Evolutionary conservation across 352 stramenopile genomes (phyloP), one percentile per base, ranked within the genome.

Genomic region (Plasmopara muralis): DNA sequence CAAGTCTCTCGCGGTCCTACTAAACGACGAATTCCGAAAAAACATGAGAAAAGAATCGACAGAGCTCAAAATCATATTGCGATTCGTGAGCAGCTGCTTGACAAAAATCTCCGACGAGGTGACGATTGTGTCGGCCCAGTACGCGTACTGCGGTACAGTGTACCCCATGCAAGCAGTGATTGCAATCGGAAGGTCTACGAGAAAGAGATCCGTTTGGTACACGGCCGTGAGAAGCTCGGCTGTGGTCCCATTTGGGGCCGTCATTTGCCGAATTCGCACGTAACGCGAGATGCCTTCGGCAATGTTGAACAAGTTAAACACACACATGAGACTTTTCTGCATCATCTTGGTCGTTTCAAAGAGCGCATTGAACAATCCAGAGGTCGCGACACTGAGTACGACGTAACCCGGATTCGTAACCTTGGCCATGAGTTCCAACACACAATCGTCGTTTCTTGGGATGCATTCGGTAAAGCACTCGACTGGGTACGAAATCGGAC

Each of bases 401-500:
- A 77, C 72, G 12, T 65, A 75, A 1, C 72, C 77, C 2, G 82
- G 70, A 0, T 70, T 63, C 0, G 47, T 65, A 12, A 83, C 38
- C 53, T 89, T 87, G 39, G 49, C 39, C 47, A 88, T 49, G 8
- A 89, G 43, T 15, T 80, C 64, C 1, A 73, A 20, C 7, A 55
- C 53, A 57, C 80, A 90, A 44, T 86, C 72, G 14, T 74, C 58
- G 41, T 87, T 90, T 31, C 87, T 71, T 4, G 73, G 77, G 33
- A 89, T 69, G 42, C 80, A 89, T 45, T 91, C 74, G 38, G 74
- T 68, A 44, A 75, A 60, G 42, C 80, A 91, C 51, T 84, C 54
- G 15, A 91, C 76, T 0, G 81, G 81, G 63, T 87, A 91, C 34
- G 85, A 64, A 8, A 89, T 52, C 0, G 81, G 81, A 37, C 81